Percentiles rank a stretch among this genome's conserved stretches.
phyloP scores from a whole-genome alignment of 805 yeast species.

The Nakazawaea laoshanensis region DNA sequence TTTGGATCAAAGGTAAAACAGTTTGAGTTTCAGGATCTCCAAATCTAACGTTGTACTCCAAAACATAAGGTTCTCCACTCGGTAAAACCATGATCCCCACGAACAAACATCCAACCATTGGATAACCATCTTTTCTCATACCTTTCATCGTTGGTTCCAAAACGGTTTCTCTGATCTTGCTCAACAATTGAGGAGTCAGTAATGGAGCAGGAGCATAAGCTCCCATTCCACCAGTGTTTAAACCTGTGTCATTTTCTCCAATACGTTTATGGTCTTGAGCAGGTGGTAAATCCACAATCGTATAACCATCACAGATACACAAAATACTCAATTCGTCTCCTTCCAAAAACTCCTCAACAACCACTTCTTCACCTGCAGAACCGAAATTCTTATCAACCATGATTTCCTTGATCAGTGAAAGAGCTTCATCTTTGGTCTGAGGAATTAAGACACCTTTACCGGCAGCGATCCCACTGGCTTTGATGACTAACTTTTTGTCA shows the following conservation, averaged over 20 bases:
- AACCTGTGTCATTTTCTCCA: constrained; percentile 88
- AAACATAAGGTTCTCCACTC: constrained; percentile 78
- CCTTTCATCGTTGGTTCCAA: constrained; percentile 91
- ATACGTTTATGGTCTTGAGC: constrained; percentile 98
- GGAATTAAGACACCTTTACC: constrained; percentile 99
- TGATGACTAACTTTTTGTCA: constrained; percentile 76
- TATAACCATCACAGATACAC: constrained; percentile 90
- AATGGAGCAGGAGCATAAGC: constrained; percentile 98
- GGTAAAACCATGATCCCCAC: constrained; percentile 90
- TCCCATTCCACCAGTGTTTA: constrained; percentile 99
- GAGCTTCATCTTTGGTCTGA: constrained; percentile 72
- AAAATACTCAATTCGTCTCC: constrained; percentile 95
- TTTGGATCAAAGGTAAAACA: constrained; percentile 77
- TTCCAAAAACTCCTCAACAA: constrained; percentile 90
- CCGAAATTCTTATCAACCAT: constrained; percentile 92
- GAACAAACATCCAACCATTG: constrained; percentile 92
- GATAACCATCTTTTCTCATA: constrained; percentile 90
- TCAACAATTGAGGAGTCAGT: constrained; percentile 69
- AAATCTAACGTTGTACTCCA: constrained; percentile 95
- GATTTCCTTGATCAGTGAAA: constrained; percentile 72
- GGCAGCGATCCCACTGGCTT: constrained; percentile 97
- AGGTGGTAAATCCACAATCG: constrained; percentile 84
- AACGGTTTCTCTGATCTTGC: constrained; percentile 63
- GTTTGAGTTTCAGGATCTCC: constrained; percentile 99
- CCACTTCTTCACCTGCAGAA: constrained; percentile 88